Evolutionary conservation across 345 rosid genomes (phyloP), one percentile per base, ranked within the genome.

Genomic region (Citrus sp.): DNA sequence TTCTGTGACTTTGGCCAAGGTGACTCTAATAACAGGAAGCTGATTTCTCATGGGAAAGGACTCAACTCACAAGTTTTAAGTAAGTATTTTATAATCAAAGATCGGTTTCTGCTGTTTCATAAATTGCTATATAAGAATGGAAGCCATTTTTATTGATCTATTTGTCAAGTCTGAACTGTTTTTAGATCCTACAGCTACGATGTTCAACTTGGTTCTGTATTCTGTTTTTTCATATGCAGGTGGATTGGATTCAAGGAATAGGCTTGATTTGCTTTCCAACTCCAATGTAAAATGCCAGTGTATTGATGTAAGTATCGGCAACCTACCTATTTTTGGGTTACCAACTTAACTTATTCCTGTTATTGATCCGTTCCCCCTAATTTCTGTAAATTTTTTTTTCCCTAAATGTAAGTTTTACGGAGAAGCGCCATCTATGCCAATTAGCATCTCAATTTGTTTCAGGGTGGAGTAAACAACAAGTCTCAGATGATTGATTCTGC

Each of bases 1-100:
- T 81, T 89, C 74, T 87, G 90, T 16, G 87, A 81, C 77, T 87
- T 92, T 77, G 85, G 89, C 58, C 87, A 84, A 70, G 80, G 82
- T 19, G 82, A 73, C 67, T 84, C 89, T 59, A 87, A 77, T 62
- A 87, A 75, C 46, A 59, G 40, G 86, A 90, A 89, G 85, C 81
- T 87, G 81, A 85, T 86, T 82, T 80, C 92, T 59, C 81, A 84
- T 51, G 76, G 70, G 67, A 87, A 82, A 74, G 60, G 54, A 49
- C 30, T 72, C 19, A 75, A 77, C 55, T 85, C 86, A 76, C 88
- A 82, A 77, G 77, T 83, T 79, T 81, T 64, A 46, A 92, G 91
- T 91, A 78, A 80, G 81, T 19, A 38, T 80, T 72, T 40, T 46
- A 54, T 19, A 49, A 61, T 38, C 37, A 6, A 60, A 59, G 9